Percentiles rank a stretch among this genome's conserved stretches.
These are phyloP conservation scores for Trametes cinnabarina DNA, from an alignment of 768 basidiomycete genomes.

Conservation along the genomic window DNA sequence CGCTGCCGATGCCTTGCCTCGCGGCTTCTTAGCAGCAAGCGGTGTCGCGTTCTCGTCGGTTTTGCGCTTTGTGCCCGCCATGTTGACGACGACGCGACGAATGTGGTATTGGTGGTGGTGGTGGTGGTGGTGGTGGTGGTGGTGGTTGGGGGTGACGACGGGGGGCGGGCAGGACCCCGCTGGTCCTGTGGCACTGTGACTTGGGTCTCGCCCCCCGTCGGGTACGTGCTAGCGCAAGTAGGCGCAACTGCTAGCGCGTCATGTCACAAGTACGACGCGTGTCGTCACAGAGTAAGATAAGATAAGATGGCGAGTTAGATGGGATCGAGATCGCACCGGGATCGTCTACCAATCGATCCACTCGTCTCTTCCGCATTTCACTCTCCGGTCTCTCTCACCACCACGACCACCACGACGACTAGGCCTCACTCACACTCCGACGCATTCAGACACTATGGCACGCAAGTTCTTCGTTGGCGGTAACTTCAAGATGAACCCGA, in stretches of 20 bases:
- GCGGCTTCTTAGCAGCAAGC: slow-evolving; percentile 32
- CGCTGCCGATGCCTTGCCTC: slow-evolving; percentile 23
- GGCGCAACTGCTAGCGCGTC: too few species aligned
- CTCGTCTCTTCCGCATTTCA: not conserved
- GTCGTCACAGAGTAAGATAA: not conserved
- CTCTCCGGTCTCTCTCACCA: not conserved
- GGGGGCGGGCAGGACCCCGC: not conserved
- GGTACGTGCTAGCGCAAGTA: too few species aligned
- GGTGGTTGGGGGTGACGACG: not conserved
- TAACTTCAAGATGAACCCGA: slow-evolving; percentile 98
- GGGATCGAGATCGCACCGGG: slow-evolving; percentile 12
- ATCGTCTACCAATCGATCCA: slow-evolving; percentile 10
- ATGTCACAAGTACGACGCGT: slow-evolving; percentile 1
- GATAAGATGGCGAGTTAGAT: slow-evolving; percentile 1
- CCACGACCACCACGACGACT: not conserved
- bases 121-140: not conserved
- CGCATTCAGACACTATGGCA: slow-evolving; percentile 43
- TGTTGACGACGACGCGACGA: not conserved
- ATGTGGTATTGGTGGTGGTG: too few species aligned
- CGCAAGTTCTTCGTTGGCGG: slow-evolving; percentile 94
- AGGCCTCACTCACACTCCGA: not conserved
- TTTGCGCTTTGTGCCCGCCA: slow-evolving; percentile 36
- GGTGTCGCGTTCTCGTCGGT: slow-evolving; percentile 27
- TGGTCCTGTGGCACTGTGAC: too few species aligned
- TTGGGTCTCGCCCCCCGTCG: not conserved